These are phyloP conservation scores for Russula virescens DNA, from an alignment of 768 basidiomycete species.

Conservation along the genomic window DNA sequence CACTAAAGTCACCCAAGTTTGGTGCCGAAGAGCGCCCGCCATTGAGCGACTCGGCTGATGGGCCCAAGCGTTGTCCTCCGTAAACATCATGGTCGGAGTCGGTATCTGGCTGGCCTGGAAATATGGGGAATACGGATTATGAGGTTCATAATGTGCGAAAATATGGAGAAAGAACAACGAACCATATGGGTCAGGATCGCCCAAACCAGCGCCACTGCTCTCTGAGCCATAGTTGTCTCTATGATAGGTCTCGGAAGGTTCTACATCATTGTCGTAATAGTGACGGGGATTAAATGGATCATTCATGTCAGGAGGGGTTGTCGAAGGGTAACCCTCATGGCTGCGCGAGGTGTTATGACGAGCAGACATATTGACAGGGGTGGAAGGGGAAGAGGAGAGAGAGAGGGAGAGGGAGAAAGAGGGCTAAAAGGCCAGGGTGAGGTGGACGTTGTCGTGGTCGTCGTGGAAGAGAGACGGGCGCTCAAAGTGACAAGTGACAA, in stretches of 20 bases:
- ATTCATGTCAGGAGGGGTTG: conserved; percentile 54
- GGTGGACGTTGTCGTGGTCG: conserved; percentile 11
- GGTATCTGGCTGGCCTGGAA: conserved; percentile 67
- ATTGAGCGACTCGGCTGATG: conserved; percentile 72
- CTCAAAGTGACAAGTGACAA: not conserved
- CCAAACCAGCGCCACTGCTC: conserved; percentile 52
- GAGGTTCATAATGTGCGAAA: not conserved
- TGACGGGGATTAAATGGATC: conserved; percentile 56
- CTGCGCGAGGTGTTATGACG: conserved; percentile 49
- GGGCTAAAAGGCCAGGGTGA: not conserved
- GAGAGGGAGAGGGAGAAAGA: not conserved
- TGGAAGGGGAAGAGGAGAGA: not conserved
- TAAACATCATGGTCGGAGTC: conserved; percentile 78
- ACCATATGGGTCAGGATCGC: conserved; percentile 49
- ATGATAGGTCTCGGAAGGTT: conserved; percentile 55
- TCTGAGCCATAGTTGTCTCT: conserved; percentile 69
- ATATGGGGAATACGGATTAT: not conserved
- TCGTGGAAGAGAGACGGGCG: not conserved
- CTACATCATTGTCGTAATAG: conserved; percentile 71
- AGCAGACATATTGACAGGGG: conserved; percentile 37
- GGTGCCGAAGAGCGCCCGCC: conserved; percentile 68
- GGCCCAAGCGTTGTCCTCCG: conserved; percentile 58
- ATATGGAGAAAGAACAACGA: not conserved
- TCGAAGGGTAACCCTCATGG: conserved; percentile 55
- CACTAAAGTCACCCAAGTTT: conserved; percentile 59